phyloP scores from a whole-genome alignment of 352 stramenopile genomes.

The Phytopythium sindhum region DNA sequence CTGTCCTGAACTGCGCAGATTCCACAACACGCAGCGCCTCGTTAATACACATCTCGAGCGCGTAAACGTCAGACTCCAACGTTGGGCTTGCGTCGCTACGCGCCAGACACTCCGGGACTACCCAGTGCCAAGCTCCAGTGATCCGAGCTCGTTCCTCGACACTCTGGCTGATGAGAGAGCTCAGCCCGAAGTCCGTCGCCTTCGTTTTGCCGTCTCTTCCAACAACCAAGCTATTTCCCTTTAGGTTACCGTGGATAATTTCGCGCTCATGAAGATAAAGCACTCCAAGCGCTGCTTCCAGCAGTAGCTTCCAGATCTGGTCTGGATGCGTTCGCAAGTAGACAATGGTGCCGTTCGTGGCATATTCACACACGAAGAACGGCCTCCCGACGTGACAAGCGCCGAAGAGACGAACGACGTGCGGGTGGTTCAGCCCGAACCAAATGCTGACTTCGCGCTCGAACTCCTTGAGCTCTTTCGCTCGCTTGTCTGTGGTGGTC shows the following conservation, averaged over 20 bases:
- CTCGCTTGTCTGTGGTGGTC: background rate
- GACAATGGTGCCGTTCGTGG: conserved; percentile 8
- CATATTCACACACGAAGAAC: conserved; percentile 8
- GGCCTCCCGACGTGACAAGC: too few species aligned
- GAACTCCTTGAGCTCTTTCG: background rate
- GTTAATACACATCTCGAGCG: conserved; percentile 21
- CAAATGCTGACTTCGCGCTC: background rate
- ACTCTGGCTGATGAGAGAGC: background rate
- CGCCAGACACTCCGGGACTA: conserved; percentile 13
- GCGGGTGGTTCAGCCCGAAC: too few species aligned
- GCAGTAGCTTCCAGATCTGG: conserved; percentile 15
- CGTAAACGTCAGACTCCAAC: conserved; percentile 22
- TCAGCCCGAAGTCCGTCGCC: conserved; percentile 18
- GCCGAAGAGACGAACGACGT: too few species aligned
- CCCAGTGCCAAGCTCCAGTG: conserved; percentile 9
- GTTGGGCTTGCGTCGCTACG: background rate
- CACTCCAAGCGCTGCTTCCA: conserved; percentile 35
- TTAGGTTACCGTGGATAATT: conserved; percentile 78
- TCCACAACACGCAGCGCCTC: conserved; percentile 5
- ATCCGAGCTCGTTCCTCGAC: background rate
- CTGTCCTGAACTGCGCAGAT: too few species aligned
- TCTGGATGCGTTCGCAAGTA: conserved; percentile 5
- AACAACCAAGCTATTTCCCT: conserved; percentile 34
- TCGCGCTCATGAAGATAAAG: conserved; percentile 35
- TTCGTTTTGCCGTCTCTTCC: conserved; percentile 13